Evolutionary conservation across 768 basidiomycete species (phyloP).

Genomic region (Kwoniella sp.): DNA sequence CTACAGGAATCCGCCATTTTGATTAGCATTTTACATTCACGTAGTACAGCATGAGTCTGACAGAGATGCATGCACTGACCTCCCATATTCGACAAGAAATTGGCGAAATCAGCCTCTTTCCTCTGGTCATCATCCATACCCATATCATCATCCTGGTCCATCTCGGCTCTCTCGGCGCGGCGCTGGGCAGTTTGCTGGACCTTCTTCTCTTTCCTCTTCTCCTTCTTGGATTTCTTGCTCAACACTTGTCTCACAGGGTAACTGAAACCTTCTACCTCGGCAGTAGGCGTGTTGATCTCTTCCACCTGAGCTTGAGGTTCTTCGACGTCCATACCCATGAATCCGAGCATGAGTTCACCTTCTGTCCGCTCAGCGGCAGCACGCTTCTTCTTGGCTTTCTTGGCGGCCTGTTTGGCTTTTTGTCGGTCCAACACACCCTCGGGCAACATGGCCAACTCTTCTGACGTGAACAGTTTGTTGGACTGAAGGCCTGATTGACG

Average conservation of each 20-base stretch:
- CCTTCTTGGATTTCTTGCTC: constrained; percentile 58
- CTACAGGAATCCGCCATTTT: no score
- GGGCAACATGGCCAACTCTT: constrained; percentile 50
- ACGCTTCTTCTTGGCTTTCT: constrained; percentile 49
- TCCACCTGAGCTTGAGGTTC: constrained; percentile 58
- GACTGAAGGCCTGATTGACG: constrained; percentile 6
- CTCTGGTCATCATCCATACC: constrained; percentile 52
- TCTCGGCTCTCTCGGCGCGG: constrained; percentile 7
- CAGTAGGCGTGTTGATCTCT: constrained; percentile 21
- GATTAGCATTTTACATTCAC: no score
- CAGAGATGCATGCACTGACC: no score
- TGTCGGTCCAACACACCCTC: constrained; percentile 45
- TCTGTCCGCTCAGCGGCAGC: constrained; percentile 34
- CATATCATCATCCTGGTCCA: constrained; percentile 57
- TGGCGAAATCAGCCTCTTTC: constrained; percentile 51
- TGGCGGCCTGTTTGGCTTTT: constrained; percentile 47
- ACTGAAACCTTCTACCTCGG: background rate
- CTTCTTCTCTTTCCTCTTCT: constrained; percentile 49
- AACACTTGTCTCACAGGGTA: constrained; percentile 51
- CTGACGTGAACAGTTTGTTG: constrained; percentile 46
- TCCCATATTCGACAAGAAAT: constrained; percentile 48
- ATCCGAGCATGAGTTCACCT: constrained; percentile 44
- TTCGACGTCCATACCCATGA: constrained; percentile 53
- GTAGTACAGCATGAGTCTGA: no score
- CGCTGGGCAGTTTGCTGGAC: constrained; percentile 23